Percentiles rank a stretch among this genome's conserved stretches.
phyloP scores from a whole-genome alignment of 441 rosid genomes.

The Isatis lusitanica region DNA sequence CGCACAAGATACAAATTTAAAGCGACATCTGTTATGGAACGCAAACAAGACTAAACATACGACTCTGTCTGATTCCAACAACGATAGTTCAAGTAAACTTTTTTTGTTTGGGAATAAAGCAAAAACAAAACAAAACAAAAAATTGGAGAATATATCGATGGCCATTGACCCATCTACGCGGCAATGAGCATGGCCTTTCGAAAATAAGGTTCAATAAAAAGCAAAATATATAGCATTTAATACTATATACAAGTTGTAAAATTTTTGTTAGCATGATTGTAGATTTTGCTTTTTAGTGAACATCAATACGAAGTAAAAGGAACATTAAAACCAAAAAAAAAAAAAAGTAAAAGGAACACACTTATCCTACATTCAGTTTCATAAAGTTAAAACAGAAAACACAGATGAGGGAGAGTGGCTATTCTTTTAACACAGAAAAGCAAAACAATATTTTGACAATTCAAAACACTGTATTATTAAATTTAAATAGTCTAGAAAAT shows the following conservation, averaged over 20 bases:
- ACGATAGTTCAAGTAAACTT: not conserved
- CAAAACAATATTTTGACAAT: too few relatives aligned
- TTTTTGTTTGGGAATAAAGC: not conserved
- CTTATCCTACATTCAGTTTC: too few relatives aligned
- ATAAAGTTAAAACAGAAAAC: too few relatives aligned
- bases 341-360: too few relatives aligned
- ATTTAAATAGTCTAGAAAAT: too few relatives aligned
- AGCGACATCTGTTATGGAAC: slow-evolving; percentile 2
- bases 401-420: too few relatives aligned
- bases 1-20: not conserved
- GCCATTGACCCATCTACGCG: slow-evolving; percentile 12
- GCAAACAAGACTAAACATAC: slow-evolving; percentile 1
- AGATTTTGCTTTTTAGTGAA: not conserved
- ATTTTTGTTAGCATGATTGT: too few relatives aligned
- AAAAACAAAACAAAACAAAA: too few relatives aligned
- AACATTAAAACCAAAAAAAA: too few relatives aligned
- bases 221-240: not conserved
- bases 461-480: too few relatives aligned
- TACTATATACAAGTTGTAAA: not conserved
- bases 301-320: too few relatives aligned
- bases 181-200: slow-evolving; percentile 1
- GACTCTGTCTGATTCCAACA: not conserved
- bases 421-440: too few relatives aligned
- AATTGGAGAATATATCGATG: slow-evolving; percentile 1
- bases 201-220: not conserved